These are phyloP conservation scores for Nakazawaea wyomingensis DNA, from an alignment of 805 yeast genomes.

Conservation along the genomic window DNA sequence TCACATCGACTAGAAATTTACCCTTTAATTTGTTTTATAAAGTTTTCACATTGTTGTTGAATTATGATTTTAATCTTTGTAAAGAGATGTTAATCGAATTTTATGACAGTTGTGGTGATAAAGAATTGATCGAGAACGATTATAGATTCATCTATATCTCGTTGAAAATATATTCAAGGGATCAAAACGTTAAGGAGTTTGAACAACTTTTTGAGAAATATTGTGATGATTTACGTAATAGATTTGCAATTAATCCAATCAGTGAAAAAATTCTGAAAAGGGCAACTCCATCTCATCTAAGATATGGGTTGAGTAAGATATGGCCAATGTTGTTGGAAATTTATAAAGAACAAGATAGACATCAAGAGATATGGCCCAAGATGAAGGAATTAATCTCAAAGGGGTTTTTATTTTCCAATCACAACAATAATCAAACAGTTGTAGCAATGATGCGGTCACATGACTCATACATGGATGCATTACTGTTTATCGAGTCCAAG, in stretches of 20 bases:
- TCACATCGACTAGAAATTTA: not conserved
- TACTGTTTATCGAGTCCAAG: constrained; percentile 23
- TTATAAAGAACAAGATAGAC: constrained; percentile 21
- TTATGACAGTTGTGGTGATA: constrained; percentile 8
- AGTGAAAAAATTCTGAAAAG: constrained; percentile 1
- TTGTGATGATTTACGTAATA: not conserved
- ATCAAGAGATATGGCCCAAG: constrained; percentile 15
- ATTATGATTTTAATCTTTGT: not conserved
- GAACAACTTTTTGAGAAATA: constrained; percentile 3
- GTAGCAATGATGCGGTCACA: constrained; percentile 18
- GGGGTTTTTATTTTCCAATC: constrained; percentile 24
- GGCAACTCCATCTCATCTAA: constrained; percentile 19
- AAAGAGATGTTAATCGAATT: constrained; percentile 3
- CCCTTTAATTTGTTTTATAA: constrained; percentile 6
- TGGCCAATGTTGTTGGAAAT: constrained; percentile 27
- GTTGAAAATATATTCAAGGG: constrained; percentile 9
- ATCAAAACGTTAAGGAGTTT: constrained; percentile 8
- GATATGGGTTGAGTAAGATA: constrained; percentile 20
- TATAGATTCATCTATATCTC: constrained; percentile 5
- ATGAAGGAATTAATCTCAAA: constrained; percentile 16
- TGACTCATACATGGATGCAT: constrained; percentile 17
- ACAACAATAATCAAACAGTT: constrained; percentile 24
- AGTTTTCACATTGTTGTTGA: constrained; percentile 1
- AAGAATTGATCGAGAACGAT: constrained; percentile 2
- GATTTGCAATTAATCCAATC: constrained; percentile 6